Evolutionary conservation across 2,329 filamentous ascomycete genomes (phyloP), one percentile per base, ranked within the genome.

Genomic region (Hypoxylon sp.): DNA sequence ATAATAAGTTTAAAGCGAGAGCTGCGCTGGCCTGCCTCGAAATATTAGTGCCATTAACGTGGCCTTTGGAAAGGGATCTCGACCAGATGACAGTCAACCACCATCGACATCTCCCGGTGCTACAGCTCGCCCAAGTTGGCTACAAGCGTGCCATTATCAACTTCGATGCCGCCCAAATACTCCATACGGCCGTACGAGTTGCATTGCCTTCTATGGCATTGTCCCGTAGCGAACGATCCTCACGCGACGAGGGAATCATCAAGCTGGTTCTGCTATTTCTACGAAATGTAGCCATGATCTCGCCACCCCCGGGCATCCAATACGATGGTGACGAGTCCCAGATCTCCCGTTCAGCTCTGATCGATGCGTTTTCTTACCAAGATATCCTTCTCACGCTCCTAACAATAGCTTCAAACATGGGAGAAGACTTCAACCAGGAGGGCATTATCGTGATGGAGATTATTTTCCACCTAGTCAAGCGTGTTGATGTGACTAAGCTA

Each of bases 141-240:
- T 99, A 99, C 82, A 99, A 99, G 82, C 88, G 93, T 60, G 90
- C 91, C 4, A 90, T 98, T 45, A 87, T 99, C 71, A 94, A 96
- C 73, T 94, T 92, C 77, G 92, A 95, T 72, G 88, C 89, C 48
- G 88, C 90, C 3, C 86, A 88, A 51, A 91, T 98, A 32, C 85
- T 99, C 11, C 90, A 94, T 69, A 93, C 93, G 3, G 90, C 92
- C 3, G 90, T 97, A 17, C 88, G 94, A 67, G 87, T 93, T 56
- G 94, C 92, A 0, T 82, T 99, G 19, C 94, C 96, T 0, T 90
- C 93, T 19, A 95, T 99, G 88, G 93, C 93, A 2, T 81, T 92
- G 25, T 86, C 92, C 0, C 88, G 91, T 68, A 88, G 89, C 25
- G 94, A 98, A 75, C 86, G 96, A 61, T 90, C 88, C 32, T 82